Base-by-base conservation (phyloP, 495 filamentous ascomycete genomes). In the Penicillium egyptiacum region DNA sequence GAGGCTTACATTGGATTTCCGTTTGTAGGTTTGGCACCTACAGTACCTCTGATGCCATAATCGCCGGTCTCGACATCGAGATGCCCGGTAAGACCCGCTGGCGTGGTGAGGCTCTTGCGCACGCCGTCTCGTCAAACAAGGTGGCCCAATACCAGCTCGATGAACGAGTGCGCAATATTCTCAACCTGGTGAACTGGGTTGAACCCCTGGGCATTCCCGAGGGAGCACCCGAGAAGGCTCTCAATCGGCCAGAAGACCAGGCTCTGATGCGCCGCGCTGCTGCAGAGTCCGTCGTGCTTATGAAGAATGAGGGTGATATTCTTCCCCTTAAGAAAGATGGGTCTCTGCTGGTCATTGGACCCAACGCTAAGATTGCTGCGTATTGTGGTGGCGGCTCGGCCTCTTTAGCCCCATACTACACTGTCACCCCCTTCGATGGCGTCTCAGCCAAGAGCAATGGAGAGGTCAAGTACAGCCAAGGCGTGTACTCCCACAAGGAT, bases 371-470 rank as follows among this genome's bases (percentile, higher is more conserved):
- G 60, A 73, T 86, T 47, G 87, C 90, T 0, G 86, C 89, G 35
- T 88, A 87, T 49, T 86, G 88, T 50, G 90, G 91, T 40, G 91
- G 91, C 55, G 90, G 91, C 9, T 92, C 88, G 58, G 89, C 91
- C 1, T 86, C 84, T 46, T 72, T 95, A 28, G 85, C 86, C 57
- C 86, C 90, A 4, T 93, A 96, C 68, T 93, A 94, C 69, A 85
- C 81, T 19, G 77, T 88, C 26, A 84, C 83, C 1, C 87, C 88
- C 0, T 88, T 81, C 57, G 85, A 88, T 12, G 87, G 85, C 17
- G 81, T 90, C n/a, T 71, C 70, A 20, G 74, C 74, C 39, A 79
- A 85, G 65, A 77, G 81, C 48, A 65, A 74, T 25, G 75, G 73
- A 19, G 71, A 81, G 69, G 71, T 78, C 71, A 30, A 63, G 37